Evolutionary conservation across 1,284 basidiomycete genomes (phyloP).

Genomic region (Pascua guehoae): DNA sequence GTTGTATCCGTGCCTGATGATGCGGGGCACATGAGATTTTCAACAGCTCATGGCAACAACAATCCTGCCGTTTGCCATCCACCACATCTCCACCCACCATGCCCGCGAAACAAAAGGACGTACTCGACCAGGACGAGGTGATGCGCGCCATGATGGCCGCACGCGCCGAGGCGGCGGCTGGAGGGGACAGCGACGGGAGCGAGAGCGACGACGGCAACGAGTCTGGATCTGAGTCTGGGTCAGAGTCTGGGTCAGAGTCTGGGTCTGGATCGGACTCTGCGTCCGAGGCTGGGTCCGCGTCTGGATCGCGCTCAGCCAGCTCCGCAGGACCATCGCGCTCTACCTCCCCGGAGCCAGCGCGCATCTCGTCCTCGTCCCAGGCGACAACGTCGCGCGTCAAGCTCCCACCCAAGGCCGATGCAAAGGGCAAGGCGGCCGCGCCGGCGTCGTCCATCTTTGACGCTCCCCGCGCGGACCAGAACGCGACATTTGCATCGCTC

Average conservation of each 20-base stretch:
- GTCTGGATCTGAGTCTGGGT: constrained; percentile 7
- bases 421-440: constrained; percentile 14
- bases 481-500: constrained; percentile 62
- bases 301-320: background rate
- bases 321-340: background rate
- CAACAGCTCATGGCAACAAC: too few relatives aligned
- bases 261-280: constrained; percentile 14
- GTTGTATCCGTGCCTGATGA: too few relatives aligned
- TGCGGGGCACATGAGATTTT: too few relatives aligned
- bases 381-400: constrained; percentile 28
- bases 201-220: constrained; percentile 14
- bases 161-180: constrained; percentile 25
- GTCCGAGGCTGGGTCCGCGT: constrained; percentile 8
- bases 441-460: constrained; percentile 40
- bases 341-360: background rate
- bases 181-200: constrained; percentile 12
- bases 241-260: constrained; percentile 9
- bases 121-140: constrained; percentile 40
- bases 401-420: constrained; percentile 15
- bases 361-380: constrained; percentile 2
- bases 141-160: constrained; percentile 48
- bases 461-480: constrained; percentile 65
- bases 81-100: constrained; percentile 2
- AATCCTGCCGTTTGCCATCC: background rate
- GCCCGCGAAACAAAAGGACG: constrained; percentile 4